Percentiles rank a stretch among this genome's conserved stretches.
phyloP scores from a whole-genome alignment of 495 filamentous ascomycete genomes.

The Filosporella fistucella region DNA sequence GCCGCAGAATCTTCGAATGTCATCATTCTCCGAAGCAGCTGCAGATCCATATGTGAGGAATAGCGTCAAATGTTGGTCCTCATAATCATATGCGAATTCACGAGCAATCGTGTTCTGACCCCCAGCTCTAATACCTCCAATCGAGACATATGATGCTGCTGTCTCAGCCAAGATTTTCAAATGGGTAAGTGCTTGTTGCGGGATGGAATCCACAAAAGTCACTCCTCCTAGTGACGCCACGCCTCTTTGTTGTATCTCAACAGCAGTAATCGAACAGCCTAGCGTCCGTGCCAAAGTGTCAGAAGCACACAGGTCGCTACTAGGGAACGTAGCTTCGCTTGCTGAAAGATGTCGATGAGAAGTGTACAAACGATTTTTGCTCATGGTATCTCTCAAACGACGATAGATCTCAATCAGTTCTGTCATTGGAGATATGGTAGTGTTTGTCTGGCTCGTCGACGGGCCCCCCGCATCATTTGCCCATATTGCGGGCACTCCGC shows the following conservation, averaged over 20 bases:
- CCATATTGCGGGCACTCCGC: constrained; percentile 12
- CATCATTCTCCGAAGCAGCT: background rate
- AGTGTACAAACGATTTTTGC: constrained; percentile 56
- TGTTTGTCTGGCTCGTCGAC: constrained; percentile 17
- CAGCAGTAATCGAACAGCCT: constrained; percentile 83
- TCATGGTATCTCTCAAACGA: constrained; percentile 73
- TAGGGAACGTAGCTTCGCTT: background rate
- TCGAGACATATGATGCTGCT: constrained; percentile 73
- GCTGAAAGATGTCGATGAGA: background rate
- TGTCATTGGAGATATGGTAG: constrained; percentile 43
- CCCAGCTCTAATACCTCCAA: constrained; percentile 60
- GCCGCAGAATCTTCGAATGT: no score
- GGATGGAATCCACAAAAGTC: constrained; percentile 80
- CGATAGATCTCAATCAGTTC: constrained; percentile 81
- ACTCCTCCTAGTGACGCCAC: constrained; percentile 68
- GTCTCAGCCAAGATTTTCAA: constrained; percentile 90
- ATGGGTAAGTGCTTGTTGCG: constrained; percentile 76
- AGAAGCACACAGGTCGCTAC: constrained; percentile 20
- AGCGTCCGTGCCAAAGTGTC: constrained; percentile 59
- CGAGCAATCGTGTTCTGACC: constrained; percentile 55
- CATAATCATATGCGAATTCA: constrained; percentile 67
- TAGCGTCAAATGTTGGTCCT: constrained; percentile 72
- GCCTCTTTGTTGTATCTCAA: constrained; percentile 90
- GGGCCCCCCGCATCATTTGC: constrained; percentile 2
- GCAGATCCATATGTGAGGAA: constrained; percentile 34